Base-by-base conservation (phyloP, 2,329 filamentous ascomycete genomes). In the Trichoderma koningii region DNA sequence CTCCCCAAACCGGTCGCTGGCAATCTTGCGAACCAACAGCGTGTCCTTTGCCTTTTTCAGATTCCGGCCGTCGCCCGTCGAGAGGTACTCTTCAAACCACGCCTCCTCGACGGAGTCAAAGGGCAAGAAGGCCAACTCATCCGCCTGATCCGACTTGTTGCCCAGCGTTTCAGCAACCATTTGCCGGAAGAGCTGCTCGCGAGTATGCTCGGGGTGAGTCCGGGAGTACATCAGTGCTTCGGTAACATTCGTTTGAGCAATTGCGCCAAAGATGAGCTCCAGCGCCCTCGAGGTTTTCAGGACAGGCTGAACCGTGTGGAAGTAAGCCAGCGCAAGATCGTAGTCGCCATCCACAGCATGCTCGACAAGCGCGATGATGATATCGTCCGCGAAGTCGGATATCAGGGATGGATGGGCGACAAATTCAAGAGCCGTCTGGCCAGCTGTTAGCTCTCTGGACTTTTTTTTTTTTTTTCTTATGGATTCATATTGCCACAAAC, bases 381-480 rank as follows among this genome's bases (percentile, higher is more conserved):
- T 93, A 67, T 96, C 90, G 76, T 95, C 91, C 64, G 90, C 85
- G 72, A 95, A 96, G 62, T 92, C 92, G 42, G 90, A 88, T 21
- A 89, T 87, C 5, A 96, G 82, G 1, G 89, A 91, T 0, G 92
- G 92, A 71, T 95, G 89, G 4, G 91, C 88, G 15, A 96, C 84
- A 73, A 89, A 87, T 70, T 92, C 87, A 30, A 96, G 81, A 3
- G 92, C 91, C 68, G 80, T 77, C 84, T 90, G 56, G 28, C 55
- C 28, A 10, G 3, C 14, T 42, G 42, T 65, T 60, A 60, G 47
- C 10, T 4, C 2, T 34, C 12, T 9, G 23, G 19, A 5, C 5
- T 14, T 5, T 38, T n/a, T 15, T 41, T 26, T 17, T 12, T 14
- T 5, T 38, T n/a, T 15, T 41, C 26, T 17, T 12, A 26, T 1